Percentiles rank a stretch among this genome's conserved stretches.
phyloP scores from a whole-genome alignment of 805 yeast species.

The Sugiyamaella qingdaonensis region DNA sequence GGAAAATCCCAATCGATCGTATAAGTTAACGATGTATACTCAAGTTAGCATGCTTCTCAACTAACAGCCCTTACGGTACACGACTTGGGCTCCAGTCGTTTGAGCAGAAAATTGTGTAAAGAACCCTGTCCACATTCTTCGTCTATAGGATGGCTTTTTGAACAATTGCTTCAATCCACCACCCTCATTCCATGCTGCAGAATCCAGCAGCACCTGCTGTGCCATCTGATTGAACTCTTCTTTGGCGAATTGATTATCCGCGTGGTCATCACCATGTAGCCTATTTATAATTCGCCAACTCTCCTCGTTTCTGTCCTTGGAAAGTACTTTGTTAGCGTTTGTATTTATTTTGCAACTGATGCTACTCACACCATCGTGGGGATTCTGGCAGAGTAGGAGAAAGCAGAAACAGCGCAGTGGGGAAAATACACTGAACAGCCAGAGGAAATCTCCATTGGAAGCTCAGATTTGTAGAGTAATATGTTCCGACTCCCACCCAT shows the following conservation, averaged over 20 bases:
- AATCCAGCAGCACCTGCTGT: background rate
- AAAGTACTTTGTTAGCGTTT: background rate
- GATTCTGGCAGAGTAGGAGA: constrained; percentile 8
- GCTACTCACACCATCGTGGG: constrained; percentile 7
- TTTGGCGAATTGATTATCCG: background rate
- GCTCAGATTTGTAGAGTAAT: background rate
- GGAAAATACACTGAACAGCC: constrained; percentile 3
- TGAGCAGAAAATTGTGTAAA: background rate
- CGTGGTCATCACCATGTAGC: background rate
- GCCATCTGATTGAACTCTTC: constrained; percentile 1
- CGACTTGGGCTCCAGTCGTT: constrained; percentile 4
- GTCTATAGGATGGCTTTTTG: constrained; percentile 5
- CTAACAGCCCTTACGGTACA: background rate
- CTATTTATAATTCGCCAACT: background rate
- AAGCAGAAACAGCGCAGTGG: background rate
- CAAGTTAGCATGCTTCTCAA: background rate
- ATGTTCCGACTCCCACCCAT: constrained; percentile 2
- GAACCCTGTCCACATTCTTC: constrained; percentile 9
- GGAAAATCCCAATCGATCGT: constrained; percentile 4
- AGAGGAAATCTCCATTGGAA: constrained; percentile 2
- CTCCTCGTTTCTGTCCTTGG: background rate
- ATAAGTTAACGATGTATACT: background rate
- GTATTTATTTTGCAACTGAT: background rate
- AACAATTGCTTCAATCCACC: background rate
- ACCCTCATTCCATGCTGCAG: background rate